Conservation (phyloP, 306 rosid genomes). For the Albizia julibrissin region DNA sequence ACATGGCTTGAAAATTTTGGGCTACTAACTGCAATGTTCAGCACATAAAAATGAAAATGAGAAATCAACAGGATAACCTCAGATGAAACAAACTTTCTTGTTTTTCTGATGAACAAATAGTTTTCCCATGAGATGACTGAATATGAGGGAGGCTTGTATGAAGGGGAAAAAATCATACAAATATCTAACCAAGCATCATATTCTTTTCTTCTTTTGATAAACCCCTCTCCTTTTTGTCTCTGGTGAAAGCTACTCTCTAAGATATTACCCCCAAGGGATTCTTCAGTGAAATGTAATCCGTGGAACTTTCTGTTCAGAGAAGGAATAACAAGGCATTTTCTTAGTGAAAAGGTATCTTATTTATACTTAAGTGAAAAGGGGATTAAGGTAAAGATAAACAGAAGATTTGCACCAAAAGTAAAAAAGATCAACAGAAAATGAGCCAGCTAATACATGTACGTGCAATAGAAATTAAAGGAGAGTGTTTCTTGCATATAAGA, state of each 20-base stretch:
- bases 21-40: not conserved
- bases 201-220: constrained; percentile 29
- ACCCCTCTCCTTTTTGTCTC: not conserved
- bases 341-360: constrained; percentile 6
- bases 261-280: constrained; percentile 26
- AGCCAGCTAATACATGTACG: constrained; percentile 3
- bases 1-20: not conserved
- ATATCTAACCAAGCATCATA: not conserved
- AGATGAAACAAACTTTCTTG: not conserved
- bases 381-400: constrained; percentile 17
- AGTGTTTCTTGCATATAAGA: constrained; percentile 14
- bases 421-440: constrained; percentile 14
- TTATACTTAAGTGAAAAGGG: constrained; percentile 30
- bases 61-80: not conserved
- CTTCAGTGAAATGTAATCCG: constrained; percentile 8
- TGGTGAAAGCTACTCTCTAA: constrained; percentile 8
- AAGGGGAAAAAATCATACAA: not conserved
- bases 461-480: not conserved
- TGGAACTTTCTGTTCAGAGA: not conserved
- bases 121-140: not conserved
- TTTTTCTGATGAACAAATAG: not conserved
- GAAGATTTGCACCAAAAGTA: constrained; percentile 6
- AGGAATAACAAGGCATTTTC: not conserved
- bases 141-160: not conserved
- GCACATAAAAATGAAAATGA: not conserved